phyloP scores from a whole-genome alignment of 257 asterid genomes.

The Schizonepeta tenuifolia region DNA sequence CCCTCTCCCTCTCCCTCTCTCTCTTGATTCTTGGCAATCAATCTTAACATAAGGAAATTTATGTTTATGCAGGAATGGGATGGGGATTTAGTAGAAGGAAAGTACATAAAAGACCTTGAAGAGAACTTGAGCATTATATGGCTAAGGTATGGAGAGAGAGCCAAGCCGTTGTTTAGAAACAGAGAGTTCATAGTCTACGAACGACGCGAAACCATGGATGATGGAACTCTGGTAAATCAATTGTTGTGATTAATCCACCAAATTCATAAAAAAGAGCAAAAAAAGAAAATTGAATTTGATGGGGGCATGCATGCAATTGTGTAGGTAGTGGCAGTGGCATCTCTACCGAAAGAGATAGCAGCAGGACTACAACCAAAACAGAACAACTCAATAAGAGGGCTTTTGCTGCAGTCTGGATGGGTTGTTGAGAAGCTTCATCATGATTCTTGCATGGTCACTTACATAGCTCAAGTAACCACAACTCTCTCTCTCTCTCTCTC shows the following conservation, averaged over 20 bases:
- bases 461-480: slow-evolving; percentile 73
- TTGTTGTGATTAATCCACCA: background rate
- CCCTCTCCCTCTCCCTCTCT: background rate
- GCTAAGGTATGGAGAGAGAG: slow-evolving; percentile 74
- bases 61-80: slow-evolving; percentile 75
- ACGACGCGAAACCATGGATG: slow-evolving; percentile 92
- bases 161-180: slow-evolving; percentile 90
- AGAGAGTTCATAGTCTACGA: slow-evolving; percentile 91
- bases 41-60: no score
- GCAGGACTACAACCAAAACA: slow-evolving; percentile 85
- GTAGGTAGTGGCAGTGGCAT: slow-evolving; percentile 96
- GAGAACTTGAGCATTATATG: slow-evolving; percentile 79
- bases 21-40: background rate
- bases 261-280: background rate
- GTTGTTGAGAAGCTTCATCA: slow-evolving; percentile 85
- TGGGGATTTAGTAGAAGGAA: slow-evolving; percentile 74
- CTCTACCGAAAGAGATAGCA: slow-evolving; percentile 93
- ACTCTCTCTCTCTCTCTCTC: background rate
- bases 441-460: slow-evolving; percentile 90
- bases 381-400: slow-evolving; percentile 75
- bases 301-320: no score
- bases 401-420: slow-evolving; percentile 91
- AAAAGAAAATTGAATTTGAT: no score
- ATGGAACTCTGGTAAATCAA: slow-evolving; percentile 72
- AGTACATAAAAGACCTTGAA: slow-evolving; percentile 76